phyloP scores from a whole-genome alignment of 306 rosid genomes.

The Trifolium dubium region DNA sequence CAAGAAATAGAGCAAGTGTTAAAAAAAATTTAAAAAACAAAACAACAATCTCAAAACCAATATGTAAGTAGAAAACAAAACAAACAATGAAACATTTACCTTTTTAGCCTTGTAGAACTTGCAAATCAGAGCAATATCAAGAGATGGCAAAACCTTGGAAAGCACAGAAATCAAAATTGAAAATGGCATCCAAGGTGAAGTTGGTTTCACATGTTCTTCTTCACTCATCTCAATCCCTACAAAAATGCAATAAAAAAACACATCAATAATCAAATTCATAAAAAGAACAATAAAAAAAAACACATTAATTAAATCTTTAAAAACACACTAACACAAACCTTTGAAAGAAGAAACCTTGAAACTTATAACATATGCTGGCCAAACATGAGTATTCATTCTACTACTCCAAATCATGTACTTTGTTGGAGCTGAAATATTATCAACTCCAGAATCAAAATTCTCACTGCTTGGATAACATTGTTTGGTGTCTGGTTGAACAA shows the following conservation, averaged over 20 bases:
- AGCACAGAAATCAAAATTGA: slow-evolving; percentile 71
- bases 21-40: neutral
- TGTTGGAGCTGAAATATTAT: slow-evolving; percentile 53
- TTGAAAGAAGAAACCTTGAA: slow-evolving; percentile 55
- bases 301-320: neutral
- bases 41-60: neutral
- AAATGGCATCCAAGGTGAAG: slow-evolving; percentile 92
- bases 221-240: slow-evolving; percentile 51
- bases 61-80: neutral
- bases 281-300: slow-evolving; percentile 19
- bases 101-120: slow-evolving; percentile 62
- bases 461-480: slow-evolving; percentile 73
- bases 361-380: slow-evolving; percentile 79
- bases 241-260: slow-evolving; percentile 26
- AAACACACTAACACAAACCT: slow-evolving; percentile 46
- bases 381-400: slow-evolving; percentile 76
- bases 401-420: slow-evolving; percentile 76
- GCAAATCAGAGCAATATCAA: slow-evolving; percentile 51
- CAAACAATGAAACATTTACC: slow-evolving; percentile 46
- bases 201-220: slow-evolving; percentile 57
- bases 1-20: neutral
- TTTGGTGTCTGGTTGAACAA: slow-evolving; percentile 53
- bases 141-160: slow-evolving; percentile 58
- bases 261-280: neutral
- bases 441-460: slow-evolving; percentile 77